Base-by-base conservation (phyloP, 169 alveolate species). In the Theileria parva region DNA sequence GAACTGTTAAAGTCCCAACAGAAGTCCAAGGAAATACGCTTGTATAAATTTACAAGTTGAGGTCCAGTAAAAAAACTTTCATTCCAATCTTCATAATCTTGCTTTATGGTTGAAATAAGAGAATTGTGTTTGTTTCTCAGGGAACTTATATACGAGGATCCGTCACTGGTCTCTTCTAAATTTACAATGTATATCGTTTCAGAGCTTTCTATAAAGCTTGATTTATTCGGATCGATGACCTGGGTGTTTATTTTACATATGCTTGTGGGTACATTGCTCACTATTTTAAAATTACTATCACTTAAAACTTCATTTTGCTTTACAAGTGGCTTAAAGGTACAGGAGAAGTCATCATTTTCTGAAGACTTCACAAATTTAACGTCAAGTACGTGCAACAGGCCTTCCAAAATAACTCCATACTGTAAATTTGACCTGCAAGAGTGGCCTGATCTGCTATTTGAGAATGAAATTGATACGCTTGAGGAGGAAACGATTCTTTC, bases 1-100 rank as follows among this genome's bases (percentile, higher is more conserved):
- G 72, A 32, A 57, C 84, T 92, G 39, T 76, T 73, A 66, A 78
- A 76, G 30, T 89, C 79, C 91, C 91, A 85, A 13, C 74, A 53
- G 77, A 83, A 83, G 72, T 83, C 89, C 53, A 32, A 9, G 11
- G 79, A 19, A 12, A 37, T 13, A 12, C 32, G 65, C 27, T n/a
- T 8, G 64, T 68, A 68, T 57, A 68, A 28, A 28, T 68, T 68
- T n/a, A 48, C 27, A 17, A 68, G 60, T 3, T 48, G n/a, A 15
- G 27, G 15, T 8, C 76, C 76, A 11, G n/a, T 19, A n/a, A 68
- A 68, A 12, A 30, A 23, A 23, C 15, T 68, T 3, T 44, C 21
- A 11, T n/a, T 68, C 64, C 60, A 68, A 12, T 68, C 44, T 9
- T 68, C n/a, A 32, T 55, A 55, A 27, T 61, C 32, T n/a, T 61